Conservation (phyloP, 2,329 filamentous ascomycete genomes). For the Graphium sp. region DNA sequence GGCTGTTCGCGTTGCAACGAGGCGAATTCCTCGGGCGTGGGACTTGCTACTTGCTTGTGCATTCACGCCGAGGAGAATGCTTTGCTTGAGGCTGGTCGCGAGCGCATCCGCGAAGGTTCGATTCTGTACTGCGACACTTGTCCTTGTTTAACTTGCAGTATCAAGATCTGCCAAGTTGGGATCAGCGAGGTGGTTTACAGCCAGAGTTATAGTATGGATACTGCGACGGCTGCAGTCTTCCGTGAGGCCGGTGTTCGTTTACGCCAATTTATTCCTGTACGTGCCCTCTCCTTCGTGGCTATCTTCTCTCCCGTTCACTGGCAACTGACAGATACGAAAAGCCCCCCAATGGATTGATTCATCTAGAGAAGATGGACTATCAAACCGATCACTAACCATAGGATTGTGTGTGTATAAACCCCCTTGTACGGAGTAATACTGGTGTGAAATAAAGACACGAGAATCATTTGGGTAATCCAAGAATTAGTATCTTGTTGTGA, state of each 20-base stretch:
- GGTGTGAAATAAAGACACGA: too few relatives aligned
- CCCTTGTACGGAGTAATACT: too few relatives aligned
- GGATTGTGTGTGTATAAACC: too few relatives aligned
- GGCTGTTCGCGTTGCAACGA: slow-evolving; percentile 81
- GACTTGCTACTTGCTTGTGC: slow-evolving; percentile 76
- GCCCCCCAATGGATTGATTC: slow-evolving; percentile 48
- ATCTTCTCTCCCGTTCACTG: too few relatives aligned
- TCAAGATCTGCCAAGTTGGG: slow-evolving; percentile 95
- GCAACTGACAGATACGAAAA: slow-evolving; percentile 12
- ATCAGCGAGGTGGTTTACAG: slow-evolving; percentile 93
- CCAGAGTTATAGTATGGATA: slow-evolving; percentile 89
- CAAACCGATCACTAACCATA: not conserved
- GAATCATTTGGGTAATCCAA: too few relatives aligned
- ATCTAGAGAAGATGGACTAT: slow-evolving; percentile 34
- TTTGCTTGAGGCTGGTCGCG: slow-evolving; percentile 79
- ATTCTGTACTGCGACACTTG: slow-evolving; percentile 93
- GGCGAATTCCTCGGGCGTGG: slow-evolving; percentile 50
- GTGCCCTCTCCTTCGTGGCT: slow-evolving; percentile 14
- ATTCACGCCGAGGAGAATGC: slow-evolving; percentile 99
- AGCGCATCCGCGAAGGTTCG: slow-evolving; percentile 67
- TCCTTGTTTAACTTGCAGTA: slow-evolving; percentile 91
- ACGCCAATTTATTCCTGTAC: slow-evolving; percentile 73
- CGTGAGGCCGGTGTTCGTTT: slow-evolving; percentile 67
- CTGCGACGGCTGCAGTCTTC: slow-evolving; percentile 66
- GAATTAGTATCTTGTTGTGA: too few relatives aligned